These are phyloP conservation scores for Daldinia grandis DNA, from an alignment of 495 filamentous ascomycete species.

Conservation along the genomic window DNA sequence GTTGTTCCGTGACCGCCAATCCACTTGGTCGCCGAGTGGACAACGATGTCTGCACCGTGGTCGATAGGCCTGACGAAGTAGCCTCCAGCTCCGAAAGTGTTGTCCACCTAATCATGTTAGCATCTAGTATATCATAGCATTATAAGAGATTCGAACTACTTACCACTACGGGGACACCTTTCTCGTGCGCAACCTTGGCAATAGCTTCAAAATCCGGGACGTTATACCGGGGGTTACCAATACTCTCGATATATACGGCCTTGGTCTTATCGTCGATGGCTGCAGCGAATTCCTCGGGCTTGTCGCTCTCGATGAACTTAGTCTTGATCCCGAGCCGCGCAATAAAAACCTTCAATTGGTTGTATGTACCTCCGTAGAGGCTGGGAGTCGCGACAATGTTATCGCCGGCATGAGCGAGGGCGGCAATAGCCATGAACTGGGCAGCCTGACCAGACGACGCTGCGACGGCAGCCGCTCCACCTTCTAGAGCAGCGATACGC, in stretches of 20 bases:
- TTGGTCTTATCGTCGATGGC: constrained; percentile 96
- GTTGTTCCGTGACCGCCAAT: constrained; percentile 98
- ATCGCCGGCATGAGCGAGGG: constrained; percentile 85
- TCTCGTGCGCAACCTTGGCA: constrained; percentile 78
- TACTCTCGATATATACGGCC: constrained; percentile 94
- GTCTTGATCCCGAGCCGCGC: constrained; percentile 87
- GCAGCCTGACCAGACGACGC: constrained; percentile 91
- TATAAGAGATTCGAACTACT: constrained; percentile 42
- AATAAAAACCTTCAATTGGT: constrained; percentile 94
- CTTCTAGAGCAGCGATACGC: constrained; percentile 93
- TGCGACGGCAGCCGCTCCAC: constrained; percentile 89
- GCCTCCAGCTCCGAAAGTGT: constrained; percentile 96
- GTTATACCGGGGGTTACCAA: constrained; percentile 96
- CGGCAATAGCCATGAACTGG: constrained; percentile 91
- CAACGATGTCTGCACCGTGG: constrained; percentile 92
- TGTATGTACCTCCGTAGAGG: constrained; percentile 97
- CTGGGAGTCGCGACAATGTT: constrained; percentile 95
- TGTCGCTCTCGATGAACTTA: constrained; percentile 89
- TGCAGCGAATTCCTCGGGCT: constrained; percentile 79
- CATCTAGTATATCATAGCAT: constrained; percentile 1
- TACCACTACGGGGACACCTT: constrained; percentile 86
- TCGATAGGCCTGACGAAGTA: constrained; percentile 91
- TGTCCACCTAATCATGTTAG: constrained; percentile 72
- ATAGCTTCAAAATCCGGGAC: constrained; percentile 89
- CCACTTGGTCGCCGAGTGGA: constrained; percentile 98